Evolutionary conservation across 306 rosid species (phyloP).

Genomic region (Begonia fuchsioides): DNA sequence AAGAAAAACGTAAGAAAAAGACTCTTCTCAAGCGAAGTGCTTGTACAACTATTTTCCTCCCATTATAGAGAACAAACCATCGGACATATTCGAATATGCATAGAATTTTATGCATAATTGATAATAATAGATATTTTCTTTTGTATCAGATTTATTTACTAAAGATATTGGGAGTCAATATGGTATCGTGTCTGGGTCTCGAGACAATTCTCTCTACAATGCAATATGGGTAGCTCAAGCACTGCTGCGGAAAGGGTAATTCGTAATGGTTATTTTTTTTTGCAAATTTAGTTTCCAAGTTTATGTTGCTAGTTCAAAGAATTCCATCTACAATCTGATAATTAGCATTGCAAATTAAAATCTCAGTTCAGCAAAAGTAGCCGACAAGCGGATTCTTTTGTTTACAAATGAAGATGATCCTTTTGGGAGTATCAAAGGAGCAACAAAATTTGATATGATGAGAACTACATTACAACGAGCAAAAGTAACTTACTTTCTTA

Average conservation of each 20-base stretch:
- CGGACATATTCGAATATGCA: no score
- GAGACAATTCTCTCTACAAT: slow-evolving; percentile 79
- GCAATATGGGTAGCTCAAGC: slow-evolving; percentile 92
- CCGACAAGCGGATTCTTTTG: slow-evolving; percentile 67
- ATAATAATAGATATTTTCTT: slow-evolving; percentile 7
- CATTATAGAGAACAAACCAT: no score
- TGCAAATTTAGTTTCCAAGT: neutral
- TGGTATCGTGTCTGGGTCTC: slow-evolving; percentile 58
- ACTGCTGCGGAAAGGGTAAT: slow-evolving; percentile 32
- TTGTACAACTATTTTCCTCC: no score
- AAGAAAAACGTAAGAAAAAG: no score
- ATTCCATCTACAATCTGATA: slow-evolving; percentile 4
- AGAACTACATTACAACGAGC: slow-evolving; percentile 86
- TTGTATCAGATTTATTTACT: slow-evolving; percentile 44
- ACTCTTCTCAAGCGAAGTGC: no score
- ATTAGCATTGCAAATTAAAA: slow-evolving; percentile 1
- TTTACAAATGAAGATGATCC: slow-evolving; percentile 96
- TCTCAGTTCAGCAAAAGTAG: slow-evolving; percentile 65
- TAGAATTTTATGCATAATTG: neutral
- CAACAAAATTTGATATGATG: slow-evolving; percentile 60
- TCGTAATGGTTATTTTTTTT: no score
- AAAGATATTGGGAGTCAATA: slow-evolving; percentile 66
- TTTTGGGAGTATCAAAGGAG: slow-evolving; percentile 57
- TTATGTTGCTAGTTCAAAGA: neutral
- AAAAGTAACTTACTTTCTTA: slow-evolving; percentile 34